Percentiles rank a stretch among this genome's conserved stretches.
Evolutionary conservation across 1,284 basidiomycete genomes (phyloP).

Genomic region (Baeospora myosura): DNA sequence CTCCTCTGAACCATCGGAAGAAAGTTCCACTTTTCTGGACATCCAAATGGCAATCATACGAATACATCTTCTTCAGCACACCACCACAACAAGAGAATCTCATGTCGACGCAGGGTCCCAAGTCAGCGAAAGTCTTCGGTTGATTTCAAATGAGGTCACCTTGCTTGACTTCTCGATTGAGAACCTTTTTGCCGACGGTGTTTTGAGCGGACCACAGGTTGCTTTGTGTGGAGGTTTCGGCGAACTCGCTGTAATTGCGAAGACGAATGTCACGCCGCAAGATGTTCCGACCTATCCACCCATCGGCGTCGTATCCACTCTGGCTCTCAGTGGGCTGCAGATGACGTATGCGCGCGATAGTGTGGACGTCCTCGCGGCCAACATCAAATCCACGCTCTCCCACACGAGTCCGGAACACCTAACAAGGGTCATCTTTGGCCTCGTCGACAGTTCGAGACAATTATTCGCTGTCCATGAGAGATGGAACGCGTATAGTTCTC

Average conservation of each 20-base stretch:
- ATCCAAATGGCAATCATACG: slow-evolving; percentile 25
- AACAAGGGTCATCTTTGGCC: slow-evolving; percentile 26
- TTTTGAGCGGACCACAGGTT: no score
- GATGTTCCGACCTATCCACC: neutral
- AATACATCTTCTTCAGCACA: slow-evolving; percentile 27
- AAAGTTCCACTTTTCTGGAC: slow-evolving; percentile 23
- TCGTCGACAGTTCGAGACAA: slow-evolving; percentile 22
- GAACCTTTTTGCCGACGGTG: no score
- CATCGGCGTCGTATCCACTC: slow-evolving; percentile 17
- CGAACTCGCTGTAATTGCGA: neutral
- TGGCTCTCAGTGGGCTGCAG: no score
- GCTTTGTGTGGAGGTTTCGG: slow-evolving; percentile 1
- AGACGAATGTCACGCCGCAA: no score
- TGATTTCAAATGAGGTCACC: neutral
- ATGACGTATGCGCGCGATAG: slow-evolving; percentile 17
- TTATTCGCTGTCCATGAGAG: slow-evolving; percentile 18
- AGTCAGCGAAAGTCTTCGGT: no score
- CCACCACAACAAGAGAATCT: no score
- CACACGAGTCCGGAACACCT: slow-evolving; percentile 41
- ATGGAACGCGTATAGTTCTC: slow-evolving; percentile 23
- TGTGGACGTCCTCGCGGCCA: slow-evolving; percentile 22
- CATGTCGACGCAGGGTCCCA: no score
- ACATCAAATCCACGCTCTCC: slow-evolving; percentile 27
- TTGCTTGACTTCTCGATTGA: neutral
- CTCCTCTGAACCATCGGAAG: slow-evolving; percentile 11